Evolutionary conservation across 148 eudicot species (phyloP).

Genomic region (Fagopyrum homotropicum): DNA sequence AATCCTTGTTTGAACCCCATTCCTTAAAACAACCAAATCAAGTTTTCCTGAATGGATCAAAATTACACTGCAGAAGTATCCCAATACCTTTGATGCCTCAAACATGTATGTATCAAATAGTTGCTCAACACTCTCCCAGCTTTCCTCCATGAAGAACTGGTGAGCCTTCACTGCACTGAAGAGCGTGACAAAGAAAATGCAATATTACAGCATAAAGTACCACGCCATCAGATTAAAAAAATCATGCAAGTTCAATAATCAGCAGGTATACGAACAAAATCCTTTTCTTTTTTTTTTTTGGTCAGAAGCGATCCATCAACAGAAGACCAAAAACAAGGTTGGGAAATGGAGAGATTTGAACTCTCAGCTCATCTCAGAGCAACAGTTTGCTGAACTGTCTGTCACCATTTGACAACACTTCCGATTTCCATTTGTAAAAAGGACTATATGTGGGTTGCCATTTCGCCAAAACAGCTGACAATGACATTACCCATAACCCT

Average conservation of each 20-base stretch:
- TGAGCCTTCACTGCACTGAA: slow-evolving; percentile 95
- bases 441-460: slow-evolving; percentile 93
- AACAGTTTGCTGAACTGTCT: slow-evolving; percentile 84
- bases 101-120: slow-evolving; percentile 82
- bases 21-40: background rate
- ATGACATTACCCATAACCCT: slow-evolving; percentile 99
- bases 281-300: no score
- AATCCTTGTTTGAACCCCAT: background rate
- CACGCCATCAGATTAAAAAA: slow-evolving; percentile 9
- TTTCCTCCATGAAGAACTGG: slow-evolving; percentile 86
- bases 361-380: slow-evolving; percentile 99
- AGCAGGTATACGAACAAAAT: background rate
- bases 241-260: slow-evolving; percentile 11
- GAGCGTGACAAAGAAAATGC: slow-evolving; percentile 36
- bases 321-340: slow-evolving; percentile 18
- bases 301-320: background rate
- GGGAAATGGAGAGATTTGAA: slow-evolving; percentile 99
- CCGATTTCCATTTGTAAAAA: slow-evolving; percentile 46
- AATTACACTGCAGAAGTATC: background rate
- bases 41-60: background rate
- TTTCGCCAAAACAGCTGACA: slow-evolving; percentile 96
- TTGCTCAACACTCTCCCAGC: slow-evolving; percentile 85
- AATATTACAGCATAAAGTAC: slow-evolving; percentile 36
- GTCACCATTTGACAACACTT: slow-evolving; percentile 99
- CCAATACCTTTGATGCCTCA: slow-evolving; percentile 86